These are phyloP conservation scores for Priceomyces medius DNA, from an alignment of 805 yeast genomes.

Conservation along the genomic window DNA sequence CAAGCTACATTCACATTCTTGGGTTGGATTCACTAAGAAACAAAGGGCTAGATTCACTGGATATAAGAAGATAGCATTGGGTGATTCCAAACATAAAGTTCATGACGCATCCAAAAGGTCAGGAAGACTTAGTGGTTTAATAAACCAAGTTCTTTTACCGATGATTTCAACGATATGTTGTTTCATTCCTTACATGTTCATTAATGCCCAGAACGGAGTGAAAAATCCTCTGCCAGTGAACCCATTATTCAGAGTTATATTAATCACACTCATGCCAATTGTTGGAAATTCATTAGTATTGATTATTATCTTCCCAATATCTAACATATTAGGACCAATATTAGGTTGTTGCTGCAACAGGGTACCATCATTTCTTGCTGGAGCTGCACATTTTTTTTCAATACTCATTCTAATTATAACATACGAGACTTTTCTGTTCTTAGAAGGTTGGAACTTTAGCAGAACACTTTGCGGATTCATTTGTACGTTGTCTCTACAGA, in stretches of 20 bases:
- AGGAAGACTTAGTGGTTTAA: slow-evolving; percentile 14
- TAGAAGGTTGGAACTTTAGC: slow-evolving; percentile 44
- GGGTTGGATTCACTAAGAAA: slow-evolving; percentile 63
- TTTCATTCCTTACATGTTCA: slow-evolving; percentile 71
- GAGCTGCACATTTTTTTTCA: slow-evolving; percentile 36
- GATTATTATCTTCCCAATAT: slow-evolving; percentile 29
- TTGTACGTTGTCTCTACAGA: slow-evolving; percentile 37
- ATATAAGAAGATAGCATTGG: slow-evolving; percentile 8
- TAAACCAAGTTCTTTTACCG: slow-evolving; percentile 18
- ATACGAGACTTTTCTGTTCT: slow-evolving; percentile 36
- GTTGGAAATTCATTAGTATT: slow-evolving; percentile 35
- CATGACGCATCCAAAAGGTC: slow-evolving; percentile 9
- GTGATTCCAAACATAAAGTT: not conserved
- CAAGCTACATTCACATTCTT: slow-evolving; percentile 64
- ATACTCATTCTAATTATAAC: slow-evolving; percentile 31
- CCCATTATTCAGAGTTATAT: slow-evolving; percentile 59
- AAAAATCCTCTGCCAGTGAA: slow-evolving; percentile 27
- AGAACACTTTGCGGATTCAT: slow-evolving; percentile 40
- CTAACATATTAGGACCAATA: slow-evolving; percentile 39
- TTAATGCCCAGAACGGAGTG: slow-evolving; percentile 88
- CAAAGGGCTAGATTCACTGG: slow-evolving; percentile 27
- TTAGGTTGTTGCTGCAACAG: slow-evolving; percentile 29
- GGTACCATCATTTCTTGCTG: slow-evolving; percentile 39
- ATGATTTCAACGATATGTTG: slow-evolving; percentile 14
- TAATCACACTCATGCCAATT: slow-evolving; percentile 54